Conservation (phyloP, 139 green algal species). For the Parachlorella kessleri region DNA sequence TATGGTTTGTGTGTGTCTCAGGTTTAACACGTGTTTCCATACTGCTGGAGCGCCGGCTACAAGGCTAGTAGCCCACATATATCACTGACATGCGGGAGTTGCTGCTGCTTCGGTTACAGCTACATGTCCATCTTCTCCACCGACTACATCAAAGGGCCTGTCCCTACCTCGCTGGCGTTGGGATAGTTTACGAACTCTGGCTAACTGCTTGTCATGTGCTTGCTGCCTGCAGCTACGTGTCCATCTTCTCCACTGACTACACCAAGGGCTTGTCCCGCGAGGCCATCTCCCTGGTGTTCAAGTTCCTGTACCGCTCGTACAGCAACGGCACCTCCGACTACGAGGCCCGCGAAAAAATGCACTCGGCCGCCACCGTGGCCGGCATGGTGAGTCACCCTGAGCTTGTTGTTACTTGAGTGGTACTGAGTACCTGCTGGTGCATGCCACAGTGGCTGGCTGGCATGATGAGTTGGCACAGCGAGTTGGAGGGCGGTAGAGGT, state of each 20-base stretch:
- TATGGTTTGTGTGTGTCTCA: not conserved
- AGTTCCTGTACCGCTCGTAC: conserved; percentile 60
- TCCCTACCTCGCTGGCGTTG: too few relatives aligned
- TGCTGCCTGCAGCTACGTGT: conserved; percentile 63
- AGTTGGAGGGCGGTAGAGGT: too few relatives aligned
- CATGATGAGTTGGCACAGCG: too few relatives aligned
- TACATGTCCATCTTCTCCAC: conserved; percentile 67
- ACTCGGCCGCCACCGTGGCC: conserved; percentile 72
- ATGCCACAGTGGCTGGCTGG: too few relatives aligned
- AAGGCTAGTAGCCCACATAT: too few relatives aligned
- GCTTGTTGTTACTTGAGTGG: too few relatives aligned
- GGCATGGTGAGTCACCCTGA: too few relatives aligned
- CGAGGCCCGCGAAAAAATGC: conserved; percentile 69
- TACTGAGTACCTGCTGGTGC: too few relatives aligned
- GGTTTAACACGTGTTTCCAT: not conserved
- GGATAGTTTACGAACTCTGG: too few relatives aligned
- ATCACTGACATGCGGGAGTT: too few relatives aligned
- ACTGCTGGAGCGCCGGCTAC: not conserved
- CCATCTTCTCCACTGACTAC: conserved; percentile 66
- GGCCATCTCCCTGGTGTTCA: conserved; percentile 58
- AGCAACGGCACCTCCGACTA: conserved; percentile 53
- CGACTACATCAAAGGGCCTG: conserved; percentile 71
- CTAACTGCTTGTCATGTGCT: too few relatives aligned
- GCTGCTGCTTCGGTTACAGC: too few relatives aligned
- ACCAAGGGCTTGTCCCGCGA: conserved; percentile 58